These are phyloP conservation scores for Leptographium wingfieldii DNA, from an alignment of 2,329 filamentous ascomycete species.

Conservation along the genomic window DNA sequence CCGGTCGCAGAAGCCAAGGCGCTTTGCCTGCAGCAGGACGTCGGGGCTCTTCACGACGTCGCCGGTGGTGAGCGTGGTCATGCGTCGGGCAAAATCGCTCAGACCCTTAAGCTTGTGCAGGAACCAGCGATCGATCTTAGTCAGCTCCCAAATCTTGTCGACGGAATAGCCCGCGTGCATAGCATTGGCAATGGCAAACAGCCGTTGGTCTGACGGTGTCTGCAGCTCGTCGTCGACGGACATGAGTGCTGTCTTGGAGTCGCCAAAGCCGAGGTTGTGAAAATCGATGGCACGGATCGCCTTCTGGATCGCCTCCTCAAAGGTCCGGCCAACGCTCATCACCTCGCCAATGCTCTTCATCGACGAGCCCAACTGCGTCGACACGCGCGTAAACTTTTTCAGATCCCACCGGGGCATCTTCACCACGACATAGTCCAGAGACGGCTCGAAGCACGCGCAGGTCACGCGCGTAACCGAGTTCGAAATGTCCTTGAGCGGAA, in stretches of 20 bases:
- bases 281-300: conserved; percentile 92
- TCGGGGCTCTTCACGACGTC: conserved; percentile 52
- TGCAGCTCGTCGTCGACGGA: conserved; percentile 92
- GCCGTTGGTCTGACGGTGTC: conserved; percentile 90
- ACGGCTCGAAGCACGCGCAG: conserved; percentile 96
- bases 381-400: conserved; percentile 97
- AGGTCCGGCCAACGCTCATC: conserved; percentile 93
- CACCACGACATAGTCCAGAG: conserved; percentile 93
- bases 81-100: conserved; percentile 73
- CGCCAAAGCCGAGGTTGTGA: conserved; percentile 89
- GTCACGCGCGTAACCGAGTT: conserved; percentile 95
- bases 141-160: conserved; percentile 96
- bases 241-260: conserved; percentile 74
- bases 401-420: conserved; percentile 99
- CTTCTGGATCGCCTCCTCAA: conserved; percentile 97
- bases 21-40: conserved; percentile 73
- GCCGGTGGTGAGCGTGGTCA: conserved; percentile 52
- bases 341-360: conserved; percentile 99
- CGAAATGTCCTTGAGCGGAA: conserved; percentile 89
- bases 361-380: conserved; percentile 86
- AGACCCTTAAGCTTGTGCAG: conserved; percentile 81
- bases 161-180: conserved; percentile 92
- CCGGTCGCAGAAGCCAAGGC: conserved; percentile 85
- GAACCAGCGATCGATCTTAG: conserved; percentile 99
- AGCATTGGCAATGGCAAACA: conserved; percentile 95